These are phyloP conservation scores for Neospermospora avenae DNA, from an alignment of 2,329 filamentous ascomycete species.

Conservation along the genomic window DNA sequence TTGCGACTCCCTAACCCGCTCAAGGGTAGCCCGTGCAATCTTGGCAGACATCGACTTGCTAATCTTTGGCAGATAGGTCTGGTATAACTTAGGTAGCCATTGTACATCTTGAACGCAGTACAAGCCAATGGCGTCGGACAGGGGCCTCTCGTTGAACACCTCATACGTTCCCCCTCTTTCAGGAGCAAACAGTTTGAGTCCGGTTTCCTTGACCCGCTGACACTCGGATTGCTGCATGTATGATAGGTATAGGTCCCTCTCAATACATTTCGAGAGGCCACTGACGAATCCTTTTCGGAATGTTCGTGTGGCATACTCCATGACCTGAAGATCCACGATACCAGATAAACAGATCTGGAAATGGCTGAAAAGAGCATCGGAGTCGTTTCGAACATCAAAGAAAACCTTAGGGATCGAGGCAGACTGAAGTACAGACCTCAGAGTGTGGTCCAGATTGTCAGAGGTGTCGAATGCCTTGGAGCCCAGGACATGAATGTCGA, in stretches of 20 bases:
- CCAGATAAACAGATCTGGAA: slow-evolving; percentile 43
- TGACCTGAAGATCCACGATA: slow-evolving; percentile 53
- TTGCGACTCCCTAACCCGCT: too few relatives aligned
- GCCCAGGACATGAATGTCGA: slow-evolving; percentile 38
- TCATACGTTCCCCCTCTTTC: slow-evolving; percentile 43
- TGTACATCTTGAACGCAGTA: slow-evolving; percentile 42
- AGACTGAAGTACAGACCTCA: slow-evolving; percentile 46
- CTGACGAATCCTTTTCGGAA: background rate
- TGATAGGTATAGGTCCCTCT: slow-evolving; percentile 26
- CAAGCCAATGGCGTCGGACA: slow-evolving; percentile 37
- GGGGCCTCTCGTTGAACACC: slow-evolving; percentile 46
- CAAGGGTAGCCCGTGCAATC: too few relatives aligned
- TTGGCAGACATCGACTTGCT: too few relatives aligned
- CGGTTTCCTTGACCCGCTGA: slow-evolving; percentile 38
- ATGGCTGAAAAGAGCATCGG: slow-evolving; percentile 49
- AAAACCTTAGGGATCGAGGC: slow-evolving; percentile 46
- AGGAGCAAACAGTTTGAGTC: slow-evolving; percentile 40
- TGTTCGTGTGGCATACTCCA: slow-evolving; percentile 45
- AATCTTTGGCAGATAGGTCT: too few relatives aligned
- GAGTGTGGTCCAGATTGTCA: slow-evolving; percentile 6
- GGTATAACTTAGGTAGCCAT: too few relatives aligned
- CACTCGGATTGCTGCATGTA: slow-evolving; percentile 29
- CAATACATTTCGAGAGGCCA: slow-evolving; percentile 37
- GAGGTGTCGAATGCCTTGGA: background rate
- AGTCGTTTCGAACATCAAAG: slow-evolving; percentile 58